These are phyloP conservation scores for Clarireedia monteithiana DNA, from an alignment of 2,329 filamentous ascomycete species.

Conservation along the genomic window DNA sequence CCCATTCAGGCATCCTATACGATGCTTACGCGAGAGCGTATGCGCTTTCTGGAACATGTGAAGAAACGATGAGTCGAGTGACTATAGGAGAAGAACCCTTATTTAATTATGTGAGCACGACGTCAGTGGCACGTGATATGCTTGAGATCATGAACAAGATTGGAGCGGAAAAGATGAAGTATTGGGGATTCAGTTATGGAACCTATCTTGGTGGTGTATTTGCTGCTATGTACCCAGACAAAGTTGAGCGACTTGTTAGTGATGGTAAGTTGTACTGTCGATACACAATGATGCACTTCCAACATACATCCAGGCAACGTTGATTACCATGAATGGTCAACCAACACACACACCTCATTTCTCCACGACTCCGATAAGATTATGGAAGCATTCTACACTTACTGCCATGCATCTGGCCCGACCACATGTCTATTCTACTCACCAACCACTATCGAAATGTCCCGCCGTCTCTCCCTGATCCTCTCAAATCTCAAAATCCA, in stretches of 20 bases:
- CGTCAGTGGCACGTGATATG: conserved; percentile 30
- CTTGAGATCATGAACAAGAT: conserved; percentile 27
- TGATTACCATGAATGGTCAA: conserved; percentile 23
- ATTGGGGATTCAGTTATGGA: conserved; percentile 45
- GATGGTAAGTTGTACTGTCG: conserved; percentile 15
- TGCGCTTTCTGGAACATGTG: conserved; percentile 37
- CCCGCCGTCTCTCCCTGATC: conserved; percentile 26
- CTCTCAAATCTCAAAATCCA: conserved; percentile 34
- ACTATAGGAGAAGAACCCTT: neutral
- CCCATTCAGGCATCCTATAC: conserved; percentile 39
- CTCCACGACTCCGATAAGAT: conserved; percentile 26
- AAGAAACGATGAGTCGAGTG: neutral
- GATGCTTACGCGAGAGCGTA: conserved; percentile 38
- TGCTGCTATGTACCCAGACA: conserved; percentile 35
- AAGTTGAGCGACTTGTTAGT: conserved; percentile 34
- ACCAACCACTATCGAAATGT: conserved; percentile 17
- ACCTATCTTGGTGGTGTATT: conserved; percentile 38
- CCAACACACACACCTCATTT: conserved; percentile 36
- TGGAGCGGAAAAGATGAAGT: conserved; percentile 33
- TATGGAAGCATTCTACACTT: conserved; percentile 23
- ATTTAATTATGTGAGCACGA: conserved; percentile 19
- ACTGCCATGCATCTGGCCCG: conserved; percentile 30
- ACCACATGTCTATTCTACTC: conserved; percentile 21
- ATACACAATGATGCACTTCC: conserved; percentile 24
- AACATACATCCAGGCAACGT: conserved; percentile 36